Percentiles rank a stretch among this genome's conserved stretches.
These are phyloP conservation scores for Trichoderma gamsii DNA, from an alignment of 495 filamentous ascomycete species.

Conservation along the genomic window DNA sequence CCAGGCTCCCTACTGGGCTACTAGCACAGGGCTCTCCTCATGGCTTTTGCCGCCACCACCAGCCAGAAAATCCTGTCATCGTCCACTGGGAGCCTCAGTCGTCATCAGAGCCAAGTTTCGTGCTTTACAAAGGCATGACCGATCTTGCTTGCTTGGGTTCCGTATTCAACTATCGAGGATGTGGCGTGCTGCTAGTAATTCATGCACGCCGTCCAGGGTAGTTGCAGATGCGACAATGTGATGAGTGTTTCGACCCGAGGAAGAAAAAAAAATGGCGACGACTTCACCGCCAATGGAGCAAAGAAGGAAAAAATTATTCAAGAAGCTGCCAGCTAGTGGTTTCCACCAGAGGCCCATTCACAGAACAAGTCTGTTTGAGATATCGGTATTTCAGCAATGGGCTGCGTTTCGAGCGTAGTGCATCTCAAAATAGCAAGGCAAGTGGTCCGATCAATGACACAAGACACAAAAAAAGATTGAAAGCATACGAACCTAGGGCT, in stretches of 20 bases:
- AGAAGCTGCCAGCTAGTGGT: neutral
- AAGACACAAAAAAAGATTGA: neutral
- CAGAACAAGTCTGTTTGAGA: neutral
- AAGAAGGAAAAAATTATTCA: neutral
- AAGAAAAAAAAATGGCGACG: neutral
- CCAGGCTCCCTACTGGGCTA: neutral
- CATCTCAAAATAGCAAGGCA: neutral
- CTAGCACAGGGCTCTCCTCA: neutral
- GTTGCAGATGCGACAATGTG: neutral
- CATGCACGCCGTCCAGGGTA: constrained; percentile 11
- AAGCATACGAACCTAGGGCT: neutral
- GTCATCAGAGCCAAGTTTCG: neutral
- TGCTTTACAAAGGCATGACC: too few relatives aligned
- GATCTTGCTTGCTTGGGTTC: neutral
- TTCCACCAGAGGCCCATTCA: neutral
- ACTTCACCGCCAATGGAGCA: constrained; percentile 9
- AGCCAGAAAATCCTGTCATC: neutral
- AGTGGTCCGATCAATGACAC: neutral
- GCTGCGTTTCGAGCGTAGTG: neutral
- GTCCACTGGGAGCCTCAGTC: neutral
- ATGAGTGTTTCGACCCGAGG: neutral
- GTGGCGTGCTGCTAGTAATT: neutral
- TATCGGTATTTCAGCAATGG: neutral
- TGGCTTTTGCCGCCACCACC: neutral
- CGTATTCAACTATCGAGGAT: neutral